Evolutionary conservation across 306 rosid species (phyloP).

Genomic region (Cyclanthera cordifolia): DNA sequence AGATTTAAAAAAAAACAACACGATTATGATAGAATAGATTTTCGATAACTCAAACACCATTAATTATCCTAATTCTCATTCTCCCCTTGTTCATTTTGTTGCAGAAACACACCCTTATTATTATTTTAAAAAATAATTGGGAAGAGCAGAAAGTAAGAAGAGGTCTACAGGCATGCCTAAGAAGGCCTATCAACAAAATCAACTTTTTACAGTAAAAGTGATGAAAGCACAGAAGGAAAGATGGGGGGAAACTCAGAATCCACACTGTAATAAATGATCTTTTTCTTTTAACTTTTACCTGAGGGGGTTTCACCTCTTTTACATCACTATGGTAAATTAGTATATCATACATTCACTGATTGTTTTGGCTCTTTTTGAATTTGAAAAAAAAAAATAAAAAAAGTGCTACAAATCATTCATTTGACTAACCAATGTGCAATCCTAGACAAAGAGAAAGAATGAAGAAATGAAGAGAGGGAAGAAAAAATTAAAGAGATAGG

Average conservation of each 20-base stretch:
- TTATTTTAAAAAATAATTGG: not conserved
- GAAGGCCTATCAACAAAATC: conserved; percentile 14
- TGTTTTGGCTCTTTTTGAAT: conserved; percentile 23
- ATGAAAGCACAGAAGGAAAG: conserved; percentile 16
- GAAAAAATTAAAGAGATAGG: conserved; percentile 20
- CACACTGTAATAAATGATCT: conserved; percentile 22
- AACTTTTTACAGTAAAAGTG: conserved; percentile 24
- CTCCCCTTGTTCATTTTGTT: too few relatives aligned
- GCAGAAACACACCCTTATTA: too few relatives aligned
- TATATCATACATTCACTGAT: conserved; percentile 24
- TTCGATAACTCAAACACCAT: too few relatives aligned
- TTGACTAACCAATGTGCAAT: conserved; percentile 37
- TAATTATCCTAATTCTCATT: too few relatives aligned
- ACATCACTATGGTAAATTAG: conserved; percentile 27
- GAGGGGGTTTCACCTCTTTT: conserved; percentile 11
- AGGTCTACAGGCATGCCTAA: conserved; percentile 5
- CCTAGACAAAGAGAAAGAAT: conserved; percentile 51
- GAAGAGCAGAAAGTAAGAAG: not conserved
- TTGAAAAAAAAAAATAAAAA: conserved; percentile 19
- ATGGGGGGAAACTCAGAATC: conserved; percentile 17
- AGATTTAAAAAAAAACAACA: too few relatives aligned
- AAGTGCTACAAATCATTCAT: conserved; percentile 41
- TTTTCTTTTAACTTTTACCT: conserved; percentile 10
- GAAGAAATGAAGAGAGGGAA: conserved; percentile 25
- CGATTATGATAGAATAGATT: too few relatives aligned